Evolutionary conservation across 441 rosid species (phyloP), one percentile per base, ranked within the genome.

Genomic region (Omphalea diandra): DNA sequence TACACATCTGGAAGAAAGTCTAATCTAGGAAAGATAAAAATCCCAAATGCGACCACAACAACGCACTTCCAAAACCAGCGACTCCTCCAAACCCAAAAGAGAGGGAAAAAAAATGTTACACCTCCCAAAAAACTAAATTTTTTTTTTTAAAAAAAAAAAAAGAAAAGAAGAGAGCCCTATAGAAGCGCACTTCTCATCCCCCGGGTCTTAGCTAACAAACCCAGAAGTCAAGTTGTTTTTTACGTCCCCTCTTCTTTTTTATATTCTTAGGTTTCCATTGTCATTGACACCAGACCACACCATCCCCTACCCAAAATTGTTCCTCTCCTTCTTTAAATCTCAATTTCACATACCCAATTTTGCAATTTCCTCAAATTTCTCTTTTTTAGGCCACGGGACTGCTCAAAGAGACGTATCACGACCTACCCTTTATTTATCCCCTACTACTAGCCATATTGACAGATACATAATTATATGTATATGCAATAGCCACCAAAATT

Each of bases 11-110:
- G 58, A 50, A 50, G 69, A 47, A 61, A 65, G 59, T 50, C 59
- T 50, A 65, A 65, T 65, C 59, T 50, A n/a, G 69, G 58, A 65
- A 65, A 35, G 47, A 52, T 14, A 66, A 47, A 65, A 65, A 63
- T 43, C 36, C 36, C 24, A 17, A 63, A 63, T 1, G 11, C 55
- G 22, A 8, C 29, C 52, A 47, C 4, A 47, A n/a, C n/a, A n/a
- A n/a, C n/a, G n/a, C n/a, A 56, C 10, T 56, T 27, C 9, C 29
- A n/a, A n/a, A n/a, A 55, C 31, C 32, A 54, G 4, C 7, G 17
- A 11, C 18, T 32, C 62, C 9, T 18, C 41, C 38, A 17, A 32
- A 57, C n/a, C 40, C 8, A 53, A 24, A 52, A 4, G 6, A 53
- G 11, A 41, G 7, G 3, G 0, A 12, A 0, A n/a, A 47, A 65